Evolutionary conservation across 768 basidiomycete species (phyloP).

Genomic region (Leccinum imitatum): DNA sequence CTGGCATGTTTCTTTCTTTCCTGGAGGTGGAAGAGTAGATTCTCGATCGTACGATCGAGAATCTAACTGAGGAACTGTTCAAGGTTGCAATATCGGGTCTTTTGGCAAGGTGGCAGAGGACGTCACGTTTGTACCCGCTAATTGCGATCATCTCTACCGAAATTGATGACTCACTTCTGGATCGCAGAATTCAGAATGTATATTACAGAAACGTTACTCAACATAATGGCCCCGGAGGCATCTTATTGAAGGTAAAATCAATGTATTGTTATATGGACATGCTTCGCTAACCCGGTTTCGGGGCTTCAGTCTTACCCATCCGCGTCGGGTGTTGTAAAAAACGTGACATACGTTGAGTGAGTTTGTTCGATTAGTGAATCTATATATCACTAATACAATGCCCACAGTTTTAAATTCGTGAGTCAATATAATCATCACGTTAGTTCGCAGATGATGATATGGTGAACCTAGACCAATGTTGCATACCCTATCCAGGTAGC

Average conservation of each 20-base stretch:
- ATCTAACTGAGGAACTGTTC: background rate
- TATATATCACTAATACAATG: background rate
- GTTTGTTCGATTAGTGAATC: background rate
- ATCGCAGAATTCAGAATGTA: conserved; percentile 8
- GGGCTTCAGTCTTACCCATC: conserved; percentile 10
- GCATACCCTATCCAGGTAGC: conserved; percentile 13
- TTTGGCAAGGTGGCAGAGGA: conserved; percentile 1
- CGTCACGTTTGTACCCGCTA: conserved; percentile 3
- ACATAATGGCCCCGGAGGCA: background rate
- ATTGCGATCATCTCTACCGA: background rate
- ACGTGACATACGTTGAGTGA: conserved; percentile 13
- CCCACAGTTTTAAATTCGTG: conserved; percentile 14
- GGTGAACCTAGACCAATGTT: conserved; percentile 1
- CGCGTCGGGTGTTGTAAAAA: conserved; percentile 10
- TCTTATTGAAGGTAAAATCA: conserved; percentile 11
- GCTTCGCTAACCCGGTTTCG: background rate
- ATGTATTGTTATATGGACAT: background rate
- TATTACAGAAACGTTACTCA: conserved; percentile 12
- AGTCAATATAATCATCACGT: background rate
- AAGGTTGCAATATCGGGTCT: conserved; percentile 18
- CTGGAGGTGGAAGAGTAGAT: too few species aligned
- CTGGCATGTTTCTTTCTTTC: background rate
- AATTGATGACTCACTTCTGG: background rate
- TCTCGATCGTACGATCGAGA: background rate
- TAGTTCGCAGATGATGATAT: background rate